These are phyloP conservation scores for Noccaea caerulescens DNA, from an alignment of 345 rosid genomes.

Conservation along the genomic window DNA sequence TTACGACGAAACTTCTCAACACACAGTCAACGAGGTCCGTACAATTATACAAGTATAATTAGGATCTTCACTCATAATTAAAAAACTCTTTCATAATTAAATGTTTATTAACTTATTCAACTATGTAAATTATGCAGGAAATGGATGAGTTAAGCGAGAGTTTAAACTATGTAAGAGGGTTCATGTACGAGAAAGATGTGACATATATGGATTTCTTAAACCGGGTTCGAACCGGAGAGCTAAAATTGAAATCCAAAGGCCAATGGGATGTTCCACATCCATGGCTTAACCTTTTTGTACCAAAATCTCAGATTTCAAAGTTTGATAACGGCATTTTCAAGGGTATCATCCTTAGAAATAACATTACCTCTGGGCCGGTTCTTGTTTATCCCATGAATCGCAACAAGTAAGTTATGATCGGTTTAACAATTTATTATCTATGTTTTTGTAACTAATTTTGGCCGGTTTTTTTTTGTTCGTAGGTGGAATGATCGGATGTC, in stretches of 20 bases:
- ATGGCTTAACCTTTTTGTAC: constrained; percentile 90
- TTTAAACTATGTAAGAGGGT: constrained; percentile 47
- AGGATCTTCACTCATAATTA: constrained; percentile 5
- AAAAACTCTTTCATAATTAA: neutral
- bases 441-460: neutral
- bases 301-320: constrained; percentile 64
- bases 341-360: constrained; percentile 65
- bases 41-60: constrained; percentile 15
- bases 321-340: constrained; percentile 72
- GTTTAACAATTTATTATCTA: no score
- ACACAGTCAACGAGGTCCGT: constrained; percentile 53
- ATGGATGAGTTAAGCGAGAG: constrained; percentile 45
- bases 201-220: constrained; percentile 61
- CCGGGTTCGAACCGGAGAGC: constrained; percentile 73
- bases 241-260: constrained; percentile 60
- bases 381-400: constrained; percentile 87
- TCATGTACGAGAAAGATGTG: constrained; percentile 53
- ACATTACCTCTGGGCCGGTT: constrained; percentile 64
- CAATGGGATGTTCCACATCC: constrained; percentile 98
- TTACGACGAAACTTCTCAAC: constrained; percentile 58
- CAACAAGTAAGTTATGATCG: constrained; percentile 54
- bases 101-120: neutral
- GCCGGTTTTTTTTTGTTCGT: neutral
- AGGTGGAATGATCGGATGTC: constrained; percentile 90
- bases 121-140: constrained; percentile 44